phyloP scores from a whole-genome alignment of 192 early-diverging fungal species.

The Dissophora ornata region DNA sequence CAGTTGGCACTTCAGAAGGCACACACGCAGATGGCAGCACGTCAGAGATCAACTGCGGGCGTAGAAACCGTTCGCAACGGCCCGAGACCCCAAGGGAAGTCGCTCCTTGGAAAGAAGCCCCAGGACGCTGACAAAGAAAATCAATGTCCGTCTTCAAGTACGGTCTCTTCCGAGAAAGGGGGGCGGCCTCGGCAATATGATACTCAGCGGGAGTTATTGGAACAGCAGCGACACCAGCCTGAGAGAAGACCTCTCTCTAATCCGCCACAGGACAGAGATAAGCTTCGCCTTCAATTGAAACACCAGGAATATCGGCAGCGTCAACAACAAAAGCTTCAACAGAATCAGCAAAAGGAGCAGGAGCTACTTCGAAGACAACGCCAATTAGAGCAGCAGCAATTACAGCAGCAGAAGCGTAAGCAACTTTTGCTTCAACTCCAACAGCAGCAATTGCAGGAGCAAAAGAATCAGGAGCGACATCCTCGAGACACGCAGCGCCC shows the following conservation, averaged over 20 bases:
- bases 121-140: constrained; percentile 3
- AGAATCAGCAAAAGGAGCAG: constrained; percentile 18
- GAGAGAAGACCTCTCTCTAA: neutral
- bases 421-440: constrained; percentile 22
- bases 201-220: neutral
- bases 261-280: neutral
- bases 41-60: neutral
- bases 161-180: too few species aligned
- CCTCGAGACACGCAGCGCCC: neutral
- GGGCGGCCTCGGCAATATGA: too few species aligned
- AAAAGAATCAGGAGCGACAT: neutral
- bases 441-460: constrained; percentile 27
- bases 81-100: neutral
- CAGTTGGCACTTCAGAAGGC: constrained; percentile 20
- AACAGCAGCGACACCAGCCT: neutral
- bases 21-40: neutral
- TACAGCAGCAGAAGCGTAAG: constrained; percentile 4
- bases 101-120: neutral
- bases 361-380: constrained; percentile 25
- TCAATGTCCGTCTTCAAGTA: too few species aligned
- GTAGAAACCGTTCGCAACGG: neutral
- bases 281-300: constrained; percentile 1
- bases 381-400: constrained; percentile 23
- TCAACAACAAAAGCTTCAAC: constrained; percentile 20
- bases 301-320: constrained; percentile 13